Evolutionary conservation across 2,329 filamentous ascomycete genomes (phyloP), one percentile per base, ranked within the genome.

Genomic region (Neocucurbitaria cava): DNA sequence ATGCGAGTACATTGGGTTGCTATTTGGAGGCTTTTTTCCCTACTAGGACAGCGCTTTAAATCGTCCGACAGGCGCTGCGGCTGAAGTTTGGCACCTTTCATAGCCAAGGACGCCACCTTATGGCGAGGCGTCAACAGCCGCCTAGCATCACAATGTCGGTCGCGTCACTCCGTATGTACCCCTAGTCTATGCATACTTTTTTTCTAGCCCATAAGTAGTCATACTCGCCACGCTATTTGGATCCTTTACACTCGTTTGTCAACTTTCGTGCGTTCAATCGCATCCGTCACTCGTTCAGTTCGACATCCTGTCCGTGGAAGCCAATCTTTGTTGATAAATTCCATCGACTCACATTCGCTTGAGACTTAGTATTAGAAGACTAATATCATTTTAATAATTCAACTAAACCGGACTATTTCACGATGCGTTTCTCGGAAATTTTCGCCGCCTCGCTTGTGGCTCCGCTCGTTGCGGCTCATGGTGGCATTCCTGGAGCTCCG

Each of bases 391-490:
- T 13, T 20, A 43, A n/a, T 21, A 24, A 9, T 28, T 40, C 49
- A 41, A 47, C 51, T 46, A 33, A 41, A 35, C 17, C 8, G 26
- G 5, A 13, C 20, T 23, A n/a, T 30, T 35, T 24, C 5, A 63
- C 49, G 39, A 76, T 76, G 73, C 71, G 66, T 46, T 68, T 74
- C 62, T 61, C 67, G 21, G 64, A 64, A 24, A 35, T 72, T n/a
- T 54, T 69, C 26, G 62, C 68, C 35, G 68, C 61, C 40, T 65
- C 68, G 17, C 49, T 69, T 46, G 64, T 66, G 42, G 70, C 60
- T 9, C 68, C 71, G 7, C 56, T 73, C 13, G 72, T 70, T 21
- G 69, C 66, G 23, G 72, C 73, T 46, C 73, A 76, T 53, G 40
- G 54, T 18, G 64, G 62, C 28, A 53, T 66, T 36, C 67, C 63